Evolutionary conservation across 495 filamentous ascomycete genomes (phyloP), one percentile per base, ranked within the genome.

Genomic region (Tuber umbilicatum): DNA sequence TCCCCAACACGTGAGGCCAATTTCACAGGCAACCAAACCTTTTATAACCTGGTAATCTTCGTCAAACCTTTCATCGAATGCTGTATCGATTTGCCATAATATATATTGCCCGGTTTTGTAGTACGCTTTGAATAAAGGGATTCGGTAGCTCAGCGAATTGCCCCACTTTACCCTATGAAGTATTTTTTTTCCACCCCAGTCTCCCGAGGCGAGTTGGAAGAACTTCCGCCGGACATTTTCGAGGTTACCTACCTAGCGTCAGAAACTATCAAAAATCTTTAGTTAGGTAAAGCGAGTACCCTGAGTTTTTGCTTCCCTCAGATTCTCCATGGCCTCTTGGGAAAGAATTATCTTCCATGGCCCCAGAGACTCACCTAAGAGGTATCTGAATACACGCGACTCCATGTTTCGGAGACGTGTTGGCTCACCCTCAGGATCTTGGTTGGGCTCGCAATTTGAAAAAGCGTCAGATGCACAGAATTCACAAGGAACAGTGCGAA

Each of bases 1-100:
- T 68, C 10, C 12, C 27, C 3, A 68, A 21, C 31, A n/a, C 5
- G 9, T 6, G 17, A 55, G 14, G 37, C 1, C 35, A 35, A 19
- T 71, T 68, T 23, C n/a, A 27, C 5, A n/a, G 35, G 23, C 38
- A 35, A 19, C 40, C 35, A 27, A 71, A 78, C 76, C 67, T 55
- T 79, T 79, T 45, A 77, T 67, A 31, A 79, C 21, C 76, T 79
- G 75, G 35, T 47, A 69, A 64, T 39, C 71, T 5, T 27, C 6
- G 14, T 38, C 74, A 6, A 76, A n/a, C n/a, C n/a, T n/a, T n/a
- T n/a, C n/a, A n/a, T n/a, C n/a, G n/a, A n/a, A n/a, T n/a, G n/a
- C n/a, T 60, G 83, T 67, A 75, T 83, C 83, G 16, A 84, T 70
- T 70, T 86, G 85, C 85, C 85, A 86, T 12, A 86, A 68, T 37